Evolutionary conservation across 2,329 filamentous ascomycete genomes (phyloP).

Genomic region (Aureobasidium vineae): DNA sequence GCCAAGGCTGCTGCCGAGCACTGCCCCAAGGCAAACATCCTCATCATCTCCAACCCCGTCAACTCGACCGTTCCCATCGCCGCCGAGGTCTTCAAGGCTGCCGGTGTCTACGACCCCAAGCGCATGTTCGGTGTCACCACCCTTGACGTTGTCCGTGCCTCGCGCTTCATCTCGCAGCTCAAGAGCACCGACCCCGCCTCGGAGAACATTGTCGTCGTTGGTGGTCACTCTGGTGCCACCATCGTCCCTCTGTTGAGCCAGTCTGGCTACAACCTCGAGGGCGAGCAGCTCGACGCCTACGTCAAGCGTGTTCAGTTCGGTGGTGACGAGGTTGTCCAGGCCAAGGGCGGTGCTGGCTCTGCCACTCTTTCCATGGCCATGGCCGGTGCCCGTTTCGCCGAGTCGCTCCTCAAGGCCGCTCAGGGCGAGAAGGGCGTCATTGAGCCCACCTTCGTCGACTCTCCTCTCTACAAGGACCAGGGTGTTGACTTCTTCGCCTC

Average conservation of each 20-base stretch:
- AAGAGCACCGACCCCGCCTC: slow-evolving; percentile 85
- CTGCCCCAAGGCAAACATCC: slow-evolving; percentile 87
- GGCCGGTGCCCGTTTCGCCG: slow-evolving; percentile 81
- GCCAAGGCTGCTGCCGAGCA: slow-evolving; percentile 91
- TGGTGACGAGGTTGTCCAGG: slow-evolving; percentile 98
- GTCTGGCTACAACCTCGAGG: slow-evolving; percentile 81
- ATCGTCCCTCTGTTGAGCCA: slow-evolving; percentile 98
- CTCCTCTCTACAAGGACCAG: slow-evolving; percentile 97
- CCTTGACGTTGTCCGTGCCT: slow-evolving; percentile 96
- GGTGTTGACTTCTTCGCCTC: slow-evolving; percentile 96
- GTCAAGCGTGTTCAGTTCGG: slow-evolving; percentile 97
- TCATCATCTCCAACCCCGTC: slow-evolving; percentile 98
- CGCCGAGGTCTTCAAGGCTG: slow-evolving; percentile 93
- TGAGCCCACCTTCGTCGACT: slow-evolving; percentile 97
- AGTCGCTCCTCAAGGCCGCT: slow-evolving; percentile 87
- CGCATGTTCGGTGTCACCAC: slow-evolving; percentile 99
- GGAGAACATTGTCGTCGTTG: slow-evolving; percentile 94
- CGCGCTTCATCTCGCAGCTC: slow-evolving; percentile 94
- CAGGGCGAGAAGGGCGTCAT: slow-evolving; percentile 93
- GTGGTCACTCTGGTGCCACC: slow-evolving; percentile 96
- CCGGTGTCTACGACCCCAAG: slow-evolving; percentile 98
- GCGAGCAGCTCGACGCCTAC: slow-evolving; percentile 71
- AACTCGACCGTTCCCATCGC: slow-evolving; percentile 99
- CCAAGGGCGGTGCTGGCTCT: slow-evolving; percentile 96
- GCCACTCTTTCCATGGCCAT: slow-evolving; percentile 99